Percentiles rank a stretch among this genome's conserved stretches.
These are phyloP conservation scores for Thymus mandschuricus DNA, from an alignment of 257 asterid species.

Conservation along the genomic window DNA sequence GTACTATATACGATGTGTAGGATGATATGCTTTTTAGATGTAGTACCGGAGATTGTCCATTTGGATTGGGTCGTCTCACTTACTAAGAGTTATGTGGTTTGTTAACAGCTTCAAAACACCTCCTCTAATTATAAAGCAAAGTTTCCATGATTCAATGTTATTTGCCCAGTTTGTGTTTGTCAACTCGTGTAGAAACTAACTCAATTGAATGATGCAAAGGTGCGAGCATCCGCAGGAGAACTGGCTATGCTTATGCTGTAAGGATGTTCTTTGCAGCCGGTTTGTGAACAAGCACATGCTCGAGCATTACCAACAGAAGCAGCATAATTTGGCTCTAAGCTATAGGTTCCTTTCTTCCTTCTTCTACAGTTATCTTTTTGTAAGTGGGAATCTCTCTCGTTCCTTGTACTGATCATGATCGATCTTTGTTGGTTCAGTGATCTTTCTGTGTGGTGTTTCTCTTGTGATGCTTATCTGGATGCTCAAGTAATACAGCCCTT, in stretches of 20 bases:
- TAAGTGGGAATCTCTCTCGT: not conserved
- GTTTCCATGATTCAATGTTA: not conserved
- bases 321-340: conserved; percentile 74
- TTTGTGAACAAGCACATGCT: conserved; percentile 96
- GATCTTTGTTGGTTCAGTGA: conserved; percentile 51
- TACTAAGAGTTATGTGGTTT: not conserved
- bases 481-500: conserved; percentile 65
- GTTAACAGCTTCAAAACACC: not conserved
- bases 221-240: conserved; percentile 80
- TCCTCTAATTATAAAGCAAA: not conserved
- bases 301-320: conserved; percentile 57
- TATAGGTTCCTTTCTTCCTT: conserved; percentile 51
- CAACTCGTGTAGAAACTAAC: not conserved
- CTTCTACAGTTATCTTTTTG: not conserved
- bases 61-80: not conserved
- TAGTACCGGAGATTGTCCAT: not conserved
- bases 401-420: conserved; percentile 1
- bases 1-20: not conserved
- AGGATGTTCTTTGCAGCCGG: conserved; percentile 86
- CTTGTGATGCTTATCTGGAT: conserved; percentile 83
- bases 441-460: conserved; percentile 93
- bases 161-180: not conserved
- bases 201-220: conserved; percentile 38
- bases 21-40: not conserved
- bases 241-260: conserved; percentile 87